Evolutionary conservation across 2,329 filamentous ascomycete genomes (phyloP), one percentile per base, ranked within the genome.

Genomic region (Neophaeococcomyces mojaviensis): DNA sequence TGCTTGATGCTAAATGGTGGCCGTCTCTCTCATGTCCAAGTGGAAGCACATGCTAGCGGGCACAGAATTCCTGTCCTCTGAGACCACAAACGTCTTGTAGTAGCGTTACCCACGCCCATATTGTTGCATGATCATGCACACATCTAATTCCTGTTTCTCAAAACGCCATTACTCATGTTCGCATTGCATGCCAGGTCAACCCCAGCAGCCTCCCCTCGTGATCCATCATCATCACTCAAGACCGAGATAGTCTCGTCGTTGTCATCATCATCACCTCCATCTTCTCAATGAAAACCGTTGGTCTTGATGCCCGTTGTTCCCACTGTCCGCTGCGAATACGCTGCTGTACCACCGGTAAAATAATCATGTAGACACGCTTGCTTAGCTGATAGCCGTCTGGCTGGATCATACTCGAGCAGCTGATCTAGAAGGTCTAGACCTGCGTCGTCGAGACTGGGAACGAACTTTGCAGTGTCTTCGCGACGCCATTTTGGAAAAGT

Each of bases 401-500:
- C 86, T 2, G 88, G 88, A 62, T 95, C 88, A 61, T 90, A 95
- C 47, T 89, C 82, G 34, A 95, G 79, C 70, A 94, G 78, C 30
- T 70, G 69, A 54, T 83, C 78, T 15, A 83, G 68, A 19, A 72
- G 61, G 45, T 69, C 65, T 38, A 68, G 59, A 19, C 68, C 70
- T 37, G 68, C 65, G 1, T 85, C 79, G 55, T 94, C 86, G 38
- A 95, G 76, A 44, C 76, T 82, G 35, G 78, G 77, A 59, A 88
- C 86, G 30, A 92, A 73, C 22, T 78, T 69, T 39, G 73, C 71
- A 19, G 76, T 73, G 49, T 77, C 73, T 60, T 88, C 83, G 47
- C 86, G 80, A 58, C 77, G 75, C 88, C 88, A 95, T 69, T 94
- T 94, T 54, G 88, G 88, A 68, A 95, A 95, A 2, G 86, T 89